These are phyloP conservation scores for Zymoseptoria brevis DNA, from an alignment of 2,329 filamentous ascomycete species.

Conservation along the genomic window DNA sequence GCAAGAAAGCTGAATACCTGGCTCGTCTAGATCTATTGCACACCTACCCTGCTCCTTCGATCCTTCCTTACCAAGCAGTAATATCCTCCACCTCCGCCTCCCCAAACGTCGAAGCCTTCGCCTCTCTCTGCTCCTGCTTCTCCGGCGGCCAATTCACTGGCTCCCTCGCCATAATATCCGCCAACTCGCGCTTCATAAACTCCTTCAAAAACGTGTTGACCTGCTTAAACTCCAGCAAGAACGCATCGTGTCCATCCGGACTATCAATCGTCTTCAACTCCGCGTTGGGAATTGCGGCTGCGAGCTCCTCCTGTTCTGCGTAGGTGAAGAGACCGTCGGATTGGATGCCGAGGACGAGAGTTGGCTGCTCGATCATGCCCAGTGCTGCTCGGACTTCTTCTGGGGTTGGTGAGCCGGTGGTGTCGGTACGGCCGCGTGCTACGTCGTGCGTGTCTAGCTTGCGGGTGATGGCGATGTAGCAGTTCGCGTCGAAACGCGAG, in stretches of 20 bases:
- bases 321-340: slow-evolving; percentile 95
- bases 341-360: slow-evolving; percentile 87
- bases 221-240: slow-evolving; percentile 93
- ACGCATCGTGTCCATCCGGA: slow-evolving; percentile 92
- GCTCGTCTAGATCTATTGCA: not conserved
- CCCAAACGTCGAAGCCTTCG: slow-evolving; percentile 85
- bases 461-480: slow-evolving; percentile 96
- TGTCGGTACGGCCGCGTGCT: slow-evolving; percentile 16
- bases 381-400: slow-evolving; percentile 61
- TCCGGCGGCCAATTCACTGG: slow-evolving; percentile 40
- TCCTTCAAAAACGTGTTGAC: slow-evolving; percentile 80
- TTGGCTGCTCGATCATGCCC: slow-evolving; percentile 75
- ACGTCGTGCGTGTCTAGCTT: slow-evolving; percentile 97
- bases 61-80: slow-evolving; percentile 64
- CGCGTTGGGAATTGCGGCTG: slow-evolving; percentile 68
- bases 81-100: slow-evolving; percentile 96
- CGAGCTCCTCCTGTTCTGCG: slow-evolving; percentile 89
- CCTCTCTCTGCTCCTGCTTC: slow-evolving; percentile 51
- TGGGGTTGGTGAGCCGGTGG: slow-evolving; percentile 34
- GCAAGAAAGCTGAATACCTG: not conserved
- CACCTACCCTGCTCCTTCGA: not conserved
- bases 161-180: slow-evolving; percentile 69
- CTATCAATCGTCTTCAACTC: slow-evolving; percentile 81
- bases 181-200: slow-evolving; percentile 74
- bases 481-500: slow-evolving; percentile 94